A percentile compares a stretch with the other conserved stretches of the same genome.
Conservation (phyloP, 495 filamentous ascomycete species). For the Neurospora africana region DNA sequence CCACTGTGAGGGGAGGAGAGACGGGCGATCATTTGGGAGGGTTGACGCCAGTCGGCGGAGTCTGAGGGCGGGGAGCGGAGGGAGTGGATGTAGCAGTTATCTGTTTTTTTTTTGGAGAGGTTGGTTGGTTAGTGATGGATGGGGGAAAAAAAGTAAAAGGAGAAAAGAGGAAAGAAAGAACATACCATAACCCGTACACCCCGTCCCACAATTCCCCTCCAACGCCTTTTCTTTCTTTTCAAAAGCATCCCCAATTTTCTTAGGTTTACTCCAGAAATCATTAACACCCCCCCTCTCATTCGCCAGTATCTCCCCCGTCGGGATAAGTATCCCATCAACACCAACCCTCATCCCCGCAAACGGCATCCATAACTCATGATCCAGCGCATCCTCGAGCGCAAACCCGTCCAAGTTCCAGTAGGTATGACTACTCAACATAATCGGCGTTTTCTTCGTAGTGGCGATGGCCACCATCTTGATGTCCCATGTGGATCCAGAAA, state of each 20-base stretch:
- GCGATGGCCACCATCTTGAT: conserved; percentile 44
- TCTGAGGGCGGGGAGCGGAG: conserved; percentile 19
- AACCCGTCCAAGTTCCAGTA: conserved; percentile 91
- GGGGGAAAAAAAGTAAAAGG: not conserved
- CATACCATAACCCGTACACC: conserved; percentile 70
- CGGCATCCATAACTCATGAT: conserved; percentile 64
- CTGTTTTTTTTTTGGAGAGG: conserved; percentile 7
- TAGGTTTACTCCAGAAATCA: conserved; percentile 65
- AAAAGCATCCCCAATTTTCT: conserved; percentile 63
- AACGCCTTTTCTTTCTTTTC: conserved; percentile 38
- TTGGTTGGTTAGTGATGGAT: not conserved
- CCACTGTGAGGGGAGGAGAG: conserved; percentile 55
- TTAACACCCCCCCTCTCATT: conserved; percentile 51
- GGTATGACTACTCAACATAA: conserved; percentile 56
- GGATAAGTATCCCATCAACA: conserved; percentile 68
- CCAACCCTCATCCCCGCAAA: conserved; percentile 57
- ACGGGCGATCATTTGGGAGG: conserved; percentile 46
- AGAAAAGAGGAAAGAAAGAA: conserved; percentile 3
- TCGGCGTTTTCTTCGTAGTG: conserved; percentile 51
- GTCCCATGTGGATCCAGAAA: conserved; percentile 40
- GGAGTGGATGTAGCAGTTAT: conserved; percentile 42
- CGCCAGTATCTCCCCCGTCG: conserved; percentile 62
- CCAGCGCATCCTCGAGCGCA: conserved; percentile 52
- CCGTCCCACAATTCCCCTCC: conserved; percentile 52
- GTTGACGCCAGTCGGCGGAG: conserved; percentile 38